A percentile compares a stretch with the other conserved stretches of the same genome.
Conservation (phyloP, 1,284 basidiomycete genomes). For the Moniliella sp. region DNA sequence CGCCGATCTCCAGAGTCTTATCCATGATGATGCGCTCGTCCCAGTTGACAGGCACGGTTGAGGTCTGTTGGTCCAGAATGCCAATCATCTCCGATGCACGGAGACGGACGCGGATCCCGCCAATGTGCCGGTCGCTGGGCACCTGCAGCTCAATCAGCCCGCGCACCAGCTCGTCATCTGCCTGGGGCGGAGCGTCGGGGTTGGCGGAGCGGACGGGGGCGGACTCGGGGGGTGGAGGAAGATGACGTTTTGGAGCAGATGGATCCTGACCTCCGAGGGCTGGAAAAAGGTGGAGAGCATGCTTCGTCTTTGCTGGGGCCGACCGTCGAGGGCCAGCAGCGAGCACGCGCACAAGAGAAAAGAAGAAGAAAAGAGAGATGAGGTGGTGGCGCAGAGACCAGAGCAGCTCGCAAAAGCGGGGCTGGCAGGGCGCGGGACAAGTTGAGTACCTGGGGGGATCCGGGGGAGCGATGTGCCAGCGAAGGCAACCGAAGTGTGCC, state of each 20-base stretch:
- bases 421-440: too few species aligned
- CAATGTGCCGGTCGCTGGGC: slow-evolving; percentile 21
- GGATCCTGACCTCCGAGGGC: slow-evolving; percentile 25
- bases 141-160: slow-evolving; percentile 29
- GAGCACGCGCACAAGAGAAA: too few species aligned
- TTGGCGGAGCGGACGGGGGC: slow-evolving; percentile 5
- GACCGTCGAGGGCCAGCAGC: too few species aligned
- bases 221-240: slow-evolving; percentile 25
- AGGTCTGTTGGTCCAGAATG: slow-evolving; percentile 16
- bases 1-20: slow-evolving; percentile 7
- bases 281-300: slow-evolving; percentile 26
- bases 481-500: too few species aligned
- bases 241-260: slow-evolving; percentile 26
- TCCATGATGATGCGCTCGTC: slow-evolving; percentile 27
- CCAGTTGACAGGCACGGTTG: slow-evolving; percentile 20
- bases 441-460: too few species aligned
- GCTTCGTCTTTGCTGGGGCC: too few species aligned
- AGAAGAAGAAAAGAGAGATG: too few species aligned
- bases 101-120: slow-evolving; percentile 25
- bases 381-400: too few species aligned
- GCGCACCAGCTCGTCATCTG: slow-evolving; percentile 27
- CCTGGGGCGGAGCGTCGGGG: slow-evolving; percentile 15
- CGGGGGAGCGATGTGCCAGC: too few species aligned
- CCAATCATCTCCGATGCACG: slow-evolving; percentile 26
- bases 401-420: too few species aligned